Evolutionary conservation across 495 filamentous ascomycete species (phyloP).

Genomic region (Aspergillus nidulans): DNA sequence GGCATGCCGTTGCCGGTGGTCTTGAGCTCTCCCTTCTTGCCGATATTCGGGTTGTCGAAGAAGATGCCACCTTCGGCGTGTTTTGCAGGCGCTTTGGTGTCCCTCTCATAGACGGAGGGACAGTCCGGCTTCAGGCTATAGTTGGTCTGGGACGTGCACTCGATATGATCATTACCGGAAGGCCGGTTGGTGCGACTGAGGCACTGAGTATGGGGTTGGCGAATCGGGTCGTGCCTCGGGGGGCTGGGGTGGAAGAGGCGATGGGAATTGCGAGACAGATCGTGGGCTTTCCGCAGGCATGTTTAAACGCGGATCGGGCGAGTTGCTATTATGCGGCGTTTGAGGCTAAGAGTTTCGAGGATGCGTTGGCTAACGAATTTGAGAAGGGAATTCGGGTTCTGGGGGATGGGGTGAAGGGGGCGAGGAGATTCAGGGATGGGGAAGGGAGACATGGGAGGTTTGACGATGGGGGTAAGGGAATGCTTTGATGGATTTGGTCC

Average conservation of each 20-base stretch:
- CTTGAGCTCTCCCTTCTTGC: slow-evolving; percentile 43
- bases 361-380: slow-evolving; percentile 42
- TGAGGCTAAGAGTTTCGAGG: slow-evolving; percentile 36
- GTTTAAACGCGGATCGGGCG: slow-evolving; percentile 38
- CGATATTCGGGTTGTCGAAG: slow-evolving; percentile 45
- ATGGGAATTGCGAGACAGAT: slow-evolving; percentile 37
- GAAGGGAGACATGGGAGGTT: slow-evolving; percentile 42
- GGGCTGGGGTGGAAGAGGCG: slow-evolving; percentile 41
- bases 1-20: slow-evolving; percentile 48
- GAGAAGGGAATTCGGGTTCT: slow-evolving; percentile 35
- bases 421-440: slow-evolving; percentile 37
- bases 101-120: slow-evolving; percentile 48
- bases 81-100: slow-evolving; percentile 49
- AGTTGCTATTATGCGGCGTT: slow-evolving; percentile 43
- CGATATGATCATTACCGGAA: slow-evolving; percentile 50
- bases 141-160: slow-evolving; percentile 45
- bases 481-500: not conserved
- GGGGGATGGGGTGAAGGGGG: slow-evolving; percentile 38
- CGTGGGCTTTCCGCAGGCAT: slow-evolving; percentile 40
- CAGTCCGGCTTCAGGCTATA: slow-evolving; percentile 43
- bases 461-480: not conserved
- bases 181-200: slow-evolving; percentile 39
- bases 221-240: slow-evolving; percentile 44
- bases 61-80: slow-evolving; percentile 45
- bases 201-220: slow-evolving; percentile 46